phyloP scores from a whole-genome alignment of 495 filamentous ascomycete genomes.

The Cairneyella variabilis region DNA sequence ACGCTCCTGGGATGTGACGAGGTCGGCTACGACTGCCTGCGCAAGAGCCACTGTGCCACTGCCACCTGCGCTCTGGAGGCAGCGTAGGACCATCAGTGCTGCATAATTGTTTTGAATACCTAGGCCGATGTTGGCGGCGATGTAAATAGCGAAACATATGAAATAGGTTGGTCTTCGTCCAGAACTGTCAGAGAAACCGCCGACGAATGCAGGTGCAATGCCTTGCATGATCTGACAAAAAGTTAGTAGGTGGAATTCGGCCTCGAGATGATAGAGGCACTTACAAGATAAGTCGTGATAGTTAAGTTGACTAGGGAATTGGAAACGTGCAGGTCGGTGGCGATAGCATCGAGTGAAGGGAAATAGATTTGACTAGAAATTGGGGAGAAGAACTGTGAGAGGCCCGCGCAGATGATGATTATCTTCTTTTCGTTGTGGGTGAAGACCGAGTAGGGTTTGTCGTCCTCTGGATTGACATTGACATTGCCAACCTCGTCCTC shows the following conservation, averaged over 20 bases:
- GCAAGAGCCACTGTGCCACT: constrained; percentile 44
- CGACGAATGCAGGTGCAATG: constrained; percentile 54
- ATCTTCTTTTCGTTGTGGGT: no score
- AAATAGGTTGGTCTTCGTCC: constrained; percentile 54
- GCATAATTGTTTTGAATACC: constrained; percentile 45
- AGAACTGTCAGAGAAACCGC: constrained; percentile 47
- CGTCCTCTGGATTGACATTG: background rate
- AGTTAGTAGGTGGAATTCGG: background rate
- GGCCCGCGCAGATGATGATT: no score
- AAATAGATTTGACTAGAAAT: no score
- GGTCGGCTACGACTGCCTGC: constrained; percentile 47
- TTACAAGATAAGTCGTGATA: no score
- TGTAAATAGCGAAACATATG: constrained; percentile 46
- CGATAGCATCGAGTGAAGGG: no score
- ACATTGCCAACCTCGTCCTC: background rate
- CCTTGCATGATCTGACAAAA: constrained; percentile 45
- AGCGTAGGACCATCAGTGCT: constrained; percentile 46
- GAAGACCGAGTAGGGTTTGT: no score
- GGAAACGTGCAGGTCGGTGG: no score
- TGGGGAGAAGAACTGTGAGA: no score
- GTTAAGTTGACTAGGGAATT: no score
- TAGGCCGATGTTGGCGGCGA: constrained; percentile 48
- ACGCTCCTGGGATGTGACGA: constrained; percentile 43
- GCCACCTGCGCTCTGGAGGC: constrained; percentile 49
- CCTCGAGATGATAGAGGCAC: background rate